These are phyloP conservation scores for Drosera spatulata DNA, from an alignment of 179 eudicot species.

Conservation along the genomic window DNA sequence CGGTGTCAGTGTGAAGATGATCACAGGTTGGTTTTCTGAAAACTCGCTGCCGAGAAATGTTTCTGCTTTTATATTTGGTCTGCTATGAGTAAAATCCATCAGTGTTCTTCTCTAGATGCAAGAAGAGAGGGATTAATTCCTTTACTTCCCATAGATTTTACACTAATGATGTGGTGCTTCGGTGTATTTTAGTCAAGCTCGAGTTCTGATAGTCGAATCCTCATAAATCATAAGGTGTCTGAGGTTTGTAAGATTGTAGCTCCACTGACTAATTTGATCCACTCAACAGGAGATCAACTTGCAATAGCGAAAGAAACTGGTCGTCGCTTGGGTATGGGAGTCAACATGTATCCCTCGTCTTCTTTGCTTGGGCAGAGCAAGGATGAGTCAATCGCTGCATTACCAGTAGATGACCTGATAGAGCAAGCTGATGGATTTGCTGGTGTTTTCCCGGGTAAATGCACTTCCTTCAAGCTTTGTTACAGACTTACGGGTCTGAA, in stretches of 20 bases:
- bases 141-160: too few relatives aligned
- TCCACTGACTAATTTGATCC: neutral
- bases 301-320: conserved; percentile 92
- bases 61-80: neutral
- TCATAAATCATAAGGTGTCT: too few relatives aligned
- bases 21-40: conserved; percentile 41
- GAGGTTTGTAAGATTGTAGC: neutral
- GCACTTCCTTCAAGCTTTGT: too few relatives aligned
- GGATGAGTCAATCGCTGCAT: conserved; percentile 66
- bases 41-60: too few relatives aligned
- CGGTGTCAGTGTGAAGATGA: conserved; percentile 82
- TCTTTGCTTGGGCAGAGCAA: conserved; percentile 66
- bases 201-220: too few relatives aligned
- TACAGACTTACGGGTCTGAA: too few relatives aligned
- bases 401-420: conserved; percentile 76
- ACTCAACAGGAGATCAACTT: conserved; percentile 58
- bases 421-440: conserved; percentile 95
- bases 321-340: conserved; percentile 85
- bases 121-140: too few relatives aligned
- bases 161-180: neutral
- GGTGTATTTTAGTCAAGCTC: neutral
- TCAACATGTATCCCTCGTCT: conserved; percentile 89
- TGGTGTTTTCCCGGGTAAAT: conserved; percentile 83
- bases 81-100: too few relatives aligned
- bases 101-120: too few relatives aligned